A percentile compares a stretch with the other conserved stretches of the same genome.
Conservation (phyloP, 2,329 filamentous ascomycete genomes). For the Basipetospora chlamydospora region DNA sequence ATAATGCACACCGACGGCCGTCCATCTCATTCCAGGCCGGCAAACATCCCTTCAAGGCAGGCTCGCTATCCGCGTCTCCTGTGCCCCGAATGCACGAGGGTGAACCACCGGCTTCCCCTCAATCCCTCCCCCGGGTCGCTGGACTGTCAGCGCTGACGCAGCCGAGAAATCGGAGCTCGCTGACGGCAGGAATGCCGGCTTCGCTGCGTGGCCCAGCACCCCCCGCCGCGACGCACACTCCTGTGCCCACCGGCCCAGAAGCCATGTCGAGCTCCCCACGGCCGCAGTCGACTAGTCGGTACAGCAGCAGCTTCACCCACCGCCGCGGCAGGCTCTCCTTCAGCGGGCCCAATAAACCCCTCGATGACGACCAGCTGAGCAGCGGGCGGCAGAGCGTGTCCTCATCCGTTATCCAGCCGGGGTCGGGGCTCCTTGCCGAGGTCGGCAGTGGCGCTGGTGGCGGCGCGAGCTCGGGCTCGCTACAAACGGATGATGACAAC, state of each 20-base stretch:
- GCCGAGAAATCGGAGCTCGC: constrained; percentile 49
- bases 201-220: constrained; percentile 52
- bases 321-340: constrained; percentile 65
- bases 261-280: constrained; percentile 58
- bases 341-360: constrained; percentile 51
- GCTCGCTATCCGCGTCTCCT: constrained; percentile 83
- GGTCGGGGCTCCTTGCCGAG: constrained; percentile 66
- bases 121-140: constrained; percentile 22
- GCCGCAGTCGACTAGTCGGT: constrained; percentile 63
- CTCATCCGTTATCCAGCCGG: constrained; percentile 54
- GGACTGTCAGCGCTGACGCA: constrained; percentile 6
- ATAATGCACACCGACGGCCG: constrained; percentile 36
- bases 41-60: constrained; percentile 93
- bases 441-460: no score
- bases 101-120: constrained; percentile 40
- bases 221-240: constrained; percentile 43
- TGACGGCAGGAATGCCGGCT: constrained; percentile 62
- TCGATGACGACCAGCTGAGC: constrained; percentile 59
- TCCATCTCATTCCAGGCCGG: constrained; percentile 77
- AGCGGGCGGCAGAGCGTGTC: constrained; percentile 68
- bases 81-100: constrained; percentile 32
- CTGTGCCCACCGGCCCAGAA: constrained; percentile 15
- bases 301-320: constrained; percentile 89
- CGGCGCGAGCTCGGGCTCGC: constrained; percentile 52
- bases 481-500: constrained; percentile 72